A percentile compares a stretch with the other conserved stretches of the same genome.
These are phyloP conservation scores for Talaromyces sp. DNA, from an alignment of 2,329 filamentous ascomycete genomes.

Conservation along the genomic window DNA sequence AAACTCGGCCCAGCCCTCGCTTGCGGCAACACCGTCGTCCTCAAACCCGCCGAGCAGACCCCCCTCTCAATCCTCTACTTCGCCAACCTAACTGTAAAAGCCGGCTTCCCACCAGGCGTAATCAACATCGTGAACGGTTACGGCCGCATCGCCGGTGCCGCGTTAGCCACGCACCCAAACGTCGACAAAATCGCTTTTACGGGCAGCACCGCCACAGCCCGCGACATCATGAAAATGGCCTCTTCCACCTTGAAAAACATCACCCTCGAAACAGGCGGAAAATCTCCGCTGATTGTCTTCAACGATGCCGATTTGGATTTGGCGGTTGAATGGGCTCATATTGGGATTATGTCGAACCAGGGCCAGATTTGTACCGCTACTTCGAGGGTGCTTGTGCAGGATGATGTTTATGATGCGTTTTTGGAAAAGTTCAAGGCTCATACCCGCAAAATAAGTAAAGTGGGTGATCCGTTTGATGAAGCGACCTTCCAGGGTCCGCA, in stretches of 20 bases:
- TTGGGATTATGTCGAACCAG: constrained; percentile 59
- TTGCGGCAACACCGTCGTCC: constrained; percentile 57
- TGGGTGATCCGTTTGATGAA: constrained; percentile 45
- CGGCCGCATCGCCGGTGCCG: constrained; percentile 66
- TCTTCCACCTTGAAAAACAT: constrained; percentile 63
- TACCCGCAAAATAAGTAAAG: constrained; percentile 36
- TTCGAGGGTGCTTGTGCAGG: constrained; percentile 57
- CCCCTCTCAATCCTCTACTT: constrained; percentile 60
- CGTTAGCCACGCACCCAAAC: constrained; percentile 64
- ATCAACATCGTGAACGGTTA: constrained; percentile 73
- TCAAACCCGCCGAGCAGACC: constrained; percentile 60
- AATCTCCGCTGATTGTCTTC: constrained; percentile 58
- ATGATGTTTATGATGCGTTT: constrained; percentile 50
- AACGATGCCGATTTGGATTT: constrained; percentile 59
- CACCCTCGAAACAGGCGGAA: constrained; percentile 61
- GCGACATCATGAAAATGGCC: constrained; percentile 73
- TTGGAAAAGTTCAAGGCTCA: constrained; percentile 37
- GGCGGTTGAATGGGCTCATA: constrained; percentile 48
- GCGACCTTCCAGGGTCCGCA: constrained; percentile 47
- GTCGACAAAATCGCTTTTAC: constrained; percentile 80
- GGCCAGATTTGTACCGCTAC: constrained; percentile 62
- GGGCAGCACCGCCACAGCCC: constrained; percentile 69
- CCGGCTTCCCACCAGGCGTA: constrained; percentile 75
- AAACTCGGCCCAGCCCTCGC: constrained; percentile 58
- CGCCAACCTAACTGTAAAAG: constrained; percentile 65